phyloP scores from a whole-genome alignment of 106 monocot genomes.

The Acorus calamus region DNA sequence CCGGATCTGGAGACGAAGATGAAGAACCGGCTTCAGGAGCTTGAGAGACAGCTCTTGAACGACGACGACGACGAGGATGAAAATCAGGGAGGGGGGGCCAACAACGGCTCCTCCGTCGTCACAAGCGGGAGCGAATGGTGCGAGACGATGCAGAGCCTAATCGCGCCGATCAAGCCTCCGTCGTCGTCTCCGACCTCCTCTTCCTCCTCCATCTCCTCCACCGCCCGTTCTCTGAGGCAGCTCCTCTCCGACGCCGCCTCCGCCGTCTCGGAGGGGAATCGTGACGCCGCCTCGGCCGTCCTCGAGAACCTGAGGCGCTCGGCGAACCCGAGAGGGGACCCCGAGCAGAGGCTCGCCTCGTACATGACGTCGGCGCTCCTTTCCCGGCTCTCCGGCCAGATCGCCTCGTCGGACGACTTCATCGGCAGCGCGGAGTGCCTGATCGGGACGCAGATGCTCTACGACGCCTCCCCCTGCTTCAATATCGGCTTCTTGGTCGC shows the following conservation, averaged over 20 bases:
- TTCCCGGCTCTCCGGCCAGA: constrained; percentile 7
- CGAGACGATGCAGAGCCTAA: constrained; percentile 8
- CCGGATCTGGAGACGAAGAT: neutral
- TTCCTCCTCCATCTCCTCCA: constrained; percentile 17
- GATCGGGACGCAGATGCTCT: constrained; percentile 23
- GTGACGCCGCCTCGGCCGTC: constrained; percentile 23
- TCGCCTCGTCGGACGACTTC: constrained; percentile 7
- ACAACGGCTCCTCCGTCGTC: constrained; percentile 27
- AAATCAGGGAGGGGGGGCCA: constrained; percentile 1
- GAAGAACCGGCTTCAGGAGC: constrained; percentile 11
- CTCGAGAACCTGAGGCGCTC: constrained; percentile 24
- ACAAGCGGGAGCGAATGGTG: constrained; percentile 19
- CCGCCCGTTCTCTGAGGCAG: constrained; percentile 15
- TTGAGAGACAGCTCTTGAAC: constrained; percentile 45
- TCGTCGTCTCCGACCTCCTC: constrained; percentile 18
- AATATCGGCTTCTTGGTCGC: constrained; percentile 42
- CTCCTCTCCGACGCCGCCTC: constrained; percentile 52
- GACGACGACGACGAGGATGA: constrained; percentile 32
- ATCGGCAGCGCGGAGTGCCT: constrained; percentile 42
- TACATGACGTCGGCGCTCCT: constrained; percentile 40
- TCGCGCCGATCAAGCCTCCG: neutral
- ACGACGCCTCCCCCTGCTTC: constrained; percentile 54
- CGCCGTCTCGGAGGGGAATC: constrained; percentile 51
- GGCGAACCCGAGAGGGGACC: constrained; percentile 46
- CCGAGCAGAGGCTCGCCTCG: constrained; percentile 58